A percentile compares a stretch with the other conserved stretches of the same genome.
Evolutionary conservation across 768 basidiomycete genomes (phyloP).

Genomic region (Lactarius hatsudake): DNA sequence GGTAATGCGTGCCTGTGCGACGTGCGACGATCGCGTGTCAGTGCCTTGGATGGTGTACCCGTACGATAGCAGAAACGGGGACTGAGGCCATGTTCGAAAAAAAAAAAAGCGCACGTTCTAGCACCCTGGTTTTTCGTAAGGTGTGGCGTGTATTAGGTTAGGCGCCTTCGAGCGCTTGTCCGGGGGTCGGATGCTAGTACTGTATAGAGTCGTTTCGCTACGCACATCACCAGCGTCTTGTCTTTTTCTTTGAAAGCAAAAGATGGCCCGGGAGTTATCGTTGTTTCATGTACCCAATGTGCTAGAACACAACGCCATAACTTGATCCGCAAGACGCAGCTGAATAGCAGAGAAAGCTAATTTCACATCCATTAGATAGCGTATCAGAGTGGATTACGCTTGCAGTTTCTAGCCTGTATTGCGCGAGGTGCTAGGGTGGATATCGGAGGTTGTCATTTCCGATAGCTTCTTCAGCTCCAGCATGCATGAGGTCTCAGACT

Average conservation of each 20-base stretch:
- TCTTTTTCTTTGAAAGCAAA: background rate
- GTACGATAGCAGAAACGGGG: background rate
- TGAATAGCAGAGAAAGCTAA: background rate
- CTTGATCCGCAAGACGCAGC: background rate
- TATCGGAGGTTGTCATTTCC: background rate
- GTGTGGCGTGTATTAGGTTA: background rate
- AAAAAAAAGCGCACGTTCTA: background rate
- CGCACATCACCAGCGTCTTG: background rate
- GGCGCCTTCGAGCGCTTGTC: background rate
- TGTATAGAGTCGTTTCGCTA: background rate
- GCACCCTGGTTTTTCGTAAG: background rate
- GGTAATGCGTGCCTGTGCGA: too few species aligned
- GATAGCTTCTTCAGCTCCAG: background rate
- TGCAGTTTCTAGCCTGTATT: background rate
- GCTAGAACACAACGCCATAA: background rate
- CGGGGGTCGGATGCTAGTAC: background rate
- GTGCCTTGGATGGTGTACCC: too few species aligned
- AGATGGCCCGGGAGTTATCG: background rate
- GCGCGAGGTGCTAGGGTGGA: background rate
- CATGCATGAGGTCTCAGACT: background rate
- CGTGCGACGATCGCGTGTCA: too few species aligned
- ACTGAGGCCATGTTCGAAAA: background rate
- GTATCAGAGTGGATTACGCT: background rate
- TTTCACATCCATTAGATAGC: background rate
- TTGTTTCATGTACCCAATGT: slow-evolving; percentile 9